Base-by-base conservation (phyloP, 176 grass and related monocot genomes). In the Pharus latifolius region DNA sequence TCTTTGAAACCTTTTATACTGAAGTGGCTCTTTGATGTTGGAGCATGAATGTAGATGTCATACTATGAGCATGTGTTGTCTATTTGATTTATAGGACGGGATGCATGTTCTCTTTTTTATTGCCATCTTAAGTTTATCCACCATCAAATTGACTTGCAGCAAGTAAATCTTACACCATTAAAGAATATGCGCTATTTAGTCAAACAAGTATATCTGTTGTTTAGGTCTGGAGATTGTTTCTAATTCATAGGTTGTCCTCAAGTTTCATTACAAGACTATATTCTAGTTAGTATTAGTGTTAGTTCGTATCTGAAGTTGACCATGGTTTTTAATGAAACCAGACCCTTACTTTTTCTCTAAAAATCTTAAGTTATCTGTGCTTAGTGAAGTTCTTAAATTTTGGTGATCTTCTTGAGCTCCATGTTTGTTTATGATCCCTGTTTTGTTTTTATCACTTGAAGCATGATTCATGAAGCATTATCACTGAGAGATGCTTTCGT, bases 371-470 rank as follows among this genome's bases (percentile, higher is more conserved):
- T n/a, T n/a, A n/a, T n/a, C n/a, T n/a, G n/a, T n/a, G n/a, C n/a
- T n/a, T n/a, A n/a, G 55, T 44, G 27, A 32, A 69, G 59, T 70
- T 70, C 55, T 16, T 45, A 42, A 30, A 54, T 62, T 61, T 52
- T 45, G n/a, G 26, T 56, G 45, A 33, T 51, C 10, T 7, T 77
- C 12, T 16, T 65, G 17, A 32, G 4, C 22, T 32, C 18, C 35
- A 64, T 65, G 50, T 23, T 43, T 22, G 25, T n/a, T 20, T 56
- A 34, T 66, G 30, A 44, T n/a, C 9, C 41, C 27, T 56, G 45
- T 46, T 67, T 67, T 48, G n/a, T n/a, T 68, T 32, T 11, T 26
- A 68, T 28, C 12, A 30, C 4, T 67, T 67, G 1, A 43, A 67
- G 2, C 59, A 11, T 67, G 1, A 43, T 58, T 2, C 59, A 11